These are phyloP conservation scores for Mortierella sp. DNA, from an alignment of 371 early-diverging fungal species.

Conservation along the genomic window DNA sequence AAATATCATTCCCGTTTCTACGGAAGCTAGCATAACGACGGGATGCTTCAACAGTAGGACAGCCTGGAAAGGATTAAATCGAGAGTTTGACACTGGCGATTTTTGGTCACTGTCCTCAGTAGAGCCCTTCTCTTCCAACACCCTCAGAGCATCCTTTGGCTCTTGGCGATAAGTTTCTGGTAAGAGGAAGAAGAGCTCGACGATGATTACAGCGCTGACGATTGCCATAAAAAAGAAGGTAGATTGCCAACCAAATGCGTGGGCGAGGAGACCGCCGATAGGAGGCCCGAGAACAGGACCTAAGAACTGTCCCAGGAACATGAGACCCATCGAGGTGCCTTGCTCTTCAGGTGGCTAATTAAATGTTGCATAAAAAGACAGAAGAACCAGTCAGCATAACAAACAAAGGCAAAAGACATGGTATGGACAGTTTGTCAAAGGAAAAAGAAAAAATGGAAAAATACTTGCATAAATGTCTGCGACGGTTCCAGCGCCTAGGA, in stretches of 20 bases:
- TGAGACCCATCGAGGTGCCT: conserved; percentile 56
- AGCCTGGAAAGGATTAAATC: conserved; percentile 53
- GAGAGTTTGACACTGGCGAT: background rate
- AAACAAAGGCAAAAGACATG: conserved; percentile 47
- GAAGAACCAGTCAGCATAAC: too few relatives aligned
- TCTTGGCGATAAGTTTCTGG: conserved; percentile 79
- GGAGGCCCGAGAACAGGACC: conserved; percentile 59
- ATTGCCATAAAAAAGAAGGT: conserved; percentile 75
- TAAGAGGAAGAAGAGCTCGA: conserved; percentile 70
- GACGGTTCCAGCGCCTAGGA: conserved; percentile 82
- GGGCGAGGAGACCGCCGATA: conserved; percentile 62
- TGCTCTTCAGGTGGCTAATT: conserved; percentile 54
- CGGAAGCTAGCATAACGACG: conserved; percentile 60
- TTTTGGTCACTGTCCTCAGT: conserved; percentile 18
- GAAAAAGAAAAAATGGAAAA: conserved; percentile 48
- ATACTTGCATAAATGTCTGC: conserved; percentile 62
- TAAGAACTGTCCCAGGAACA: conserved; percentile 54
- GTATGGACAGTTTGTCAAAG: conserved; percentile 54
- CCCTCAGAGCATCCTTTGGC: conserved; percentile 13
- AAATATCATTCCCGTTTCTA: conserved; percentile 68
- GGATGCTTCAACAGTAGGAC: conserved; percentile 62
- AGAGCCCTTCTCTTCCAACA: conserved; percentile 10
- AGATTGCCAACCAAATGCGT: conserved; percentile 73
- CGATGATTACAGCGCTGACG: conserved; percentile 67
- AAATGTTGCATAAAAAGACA: conserved; percentile 30